Conservation (phyloP, 1,284 basidiomycete species). For the Melampsora americana region DNA sequence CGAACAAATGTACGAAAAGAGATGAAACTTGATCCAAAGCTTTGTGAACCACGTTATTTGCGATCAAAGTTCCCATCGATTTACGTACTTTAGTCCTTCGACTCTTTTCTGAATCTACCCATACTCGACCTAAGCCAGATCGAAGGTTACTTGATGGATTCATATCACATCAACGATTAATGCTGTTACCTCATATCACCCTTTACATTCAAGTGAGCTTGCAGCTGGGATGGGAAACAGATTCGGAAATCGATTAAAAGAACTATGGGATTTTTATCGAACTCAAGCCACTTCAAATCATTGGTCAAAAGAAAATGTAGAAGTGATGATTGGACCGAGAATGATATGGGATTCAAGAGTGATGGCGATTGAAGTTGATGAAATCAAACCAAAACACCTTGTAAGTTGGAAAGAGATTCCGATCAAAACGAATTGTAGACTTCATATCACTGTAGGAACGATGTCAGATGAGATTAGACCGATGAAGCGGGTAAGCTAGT, state of each 20-base stretch:
- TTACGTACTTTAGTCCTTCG: neutral
- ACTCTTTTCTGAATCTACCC: neutral
- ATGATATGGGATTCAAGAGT: slow-evolving; percentile 74
- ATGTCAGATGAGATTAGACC: slow-evolving; percentile 60
- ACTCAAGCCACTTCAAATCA: slow-evolving; percentile 57
- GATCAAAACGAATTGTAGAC: slow-evolving; percentile 60
- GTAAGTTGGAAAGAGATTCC: slow-evolving; percentile 9
- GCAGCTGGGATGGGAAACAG: slow-evolving; percentile 46
- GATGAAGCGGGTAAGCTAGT: slow-evolving; percentile 60
- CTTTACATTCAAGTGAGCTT: slow-evolving; percentile 26
- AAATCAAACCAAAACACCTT: slow-evolving; percentile 17
- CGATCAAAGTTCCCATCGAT: slow-evolving; percentile 4
- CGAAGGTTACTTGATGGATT: neutral
- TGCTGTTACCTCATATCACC: slow-evolving; percentile 14
- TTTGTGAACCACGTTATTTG: slow-evolving; percentile 25
- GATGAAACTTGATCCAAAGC: slow-evolving; percentile 16
- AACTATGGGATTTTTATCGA: slow-evolving; percentile 67
- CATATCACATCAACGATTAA: slow-evolving; percentile 11
- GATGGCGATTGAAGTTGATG: slow-evolving; percentile 64
- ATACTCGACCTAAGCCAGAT: neutral
- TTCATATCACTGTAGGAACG: slow-evolving; percentile 91
- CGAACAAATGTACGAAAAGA: slow-evolving; percentile 26
- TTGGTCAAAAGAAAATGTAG: slow-evolving; percentile 64
- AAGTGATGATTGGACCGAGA: slow-evolving; percentile 59
- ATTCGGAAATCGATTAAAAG: slow-evolving; percentile 25